These are phyloP conservation scores for Nakazawaea peltata DNA, from an alignment of 805 yeast species.

Conservation along the genomic window DNA sequence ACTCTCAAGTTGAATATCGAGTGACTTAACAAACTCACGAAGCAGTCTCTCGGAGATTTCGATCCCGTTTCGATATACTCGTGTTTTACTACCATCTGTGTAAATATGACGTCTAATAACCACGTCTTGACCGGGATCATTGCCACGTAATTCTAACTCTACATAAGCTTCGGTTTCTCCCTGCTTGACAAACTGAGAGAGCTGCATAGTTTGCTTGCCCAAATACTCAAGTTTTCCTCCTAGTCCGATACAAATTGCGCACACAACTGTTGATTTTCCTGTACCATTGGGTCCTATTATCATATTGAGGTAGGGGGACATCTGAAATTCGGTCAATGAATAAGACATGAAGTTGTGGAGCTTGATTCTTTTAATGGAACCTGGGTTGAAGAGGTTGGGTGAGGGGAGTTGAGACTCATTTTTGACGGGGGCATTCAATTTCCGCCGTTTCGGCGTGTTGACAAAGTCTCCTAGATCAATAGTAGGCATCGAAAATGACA, in stretches of 20 bases:
- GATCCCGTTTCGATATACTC: slow-evolving; percentile 41
- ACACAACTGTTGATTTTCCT: slow-evolving; percentile 88
- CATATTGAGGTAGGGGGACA: slow-evolving; percentile 82
- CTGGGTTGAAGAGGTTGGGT: slow-evolving; percentile 20
- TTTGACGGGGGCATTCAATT: slow-evolving; percentile 4
- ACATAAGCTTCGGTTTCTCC: slow-evolving; percentile 42
- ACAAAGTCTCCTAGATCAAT: slow-evolving; percentile 9
- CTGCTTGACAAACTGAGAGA: slow-evolving; percentile 63
- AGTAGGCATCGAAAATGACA: too few species aligned
- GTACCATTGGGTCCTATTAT: slow-evolving; percentile 96
- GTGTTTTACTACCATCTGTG: slow-evolving; percentile 35
- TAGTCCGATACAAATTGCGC: slow-evolving; percentile 85
- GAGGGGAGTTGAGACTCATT: too few species aligned
- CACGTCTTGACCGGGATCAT: slow-evolving; percentile 24
- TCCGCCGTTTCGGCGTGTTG: slow-evolving; percentile 15
- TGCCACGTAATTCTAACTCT: slow-evolving; percentile 41
- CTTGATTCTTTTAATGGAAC: slow-evolving; percentile 41
- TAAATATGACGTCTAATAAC: slow-evolving; percentile 35
- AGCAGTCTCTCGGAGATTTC: slow-evolving; percentile 36
- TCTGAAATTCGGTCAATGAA: slow-evolving; percentile 55
- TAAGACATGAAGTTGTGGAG: slow-evolving; percentile 65
- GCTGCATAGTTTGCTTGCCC: slow-evolving; percentile 56
- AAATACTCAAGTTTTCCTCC: slow-evolving; percentile 71
- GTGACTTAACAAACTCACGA: slow-evolving; percentile 31
- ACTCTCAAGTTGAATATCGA: slow-evolving; percentile 82